Conservation (phyloP, 345 rosid genomes). For the thale cress (Arabidopsis thaliana) region TAIR10.1 NC_003070.9:3144001-3144500, state of each 20-base stretch:
- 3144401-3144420: constrained; percentile 6
- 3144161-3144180: constrained; percentile 26
- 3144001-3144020: constrained; percentile 28
- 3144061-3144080: constrained; percentile 42
- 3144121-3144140: constrained; percentile 38
- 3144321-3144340: constrained; percentile 37
- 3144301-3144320: constrained; percentile 33
- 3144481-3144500: constrained; percentile 58
- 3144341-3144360: constrained; percentile 30
- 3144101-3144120: constrained; percentile 24
- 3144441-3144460: constrained; percentile 31
- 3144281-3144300: constrained; percentile 30
- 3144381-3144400: background rate
- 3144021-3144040: constrained; percentile 33
- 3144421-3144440: constrained; percentile 6
- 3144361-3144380: constrained; percentile 30
- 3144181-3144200: constrained; percentile 37
- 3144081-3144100: constrained; percentile 21
- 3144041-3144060: constrained; percentile 15
- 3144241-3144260: constrained; percentile 2
- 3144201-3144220: constrained; percentile 38
- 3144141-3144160: constrained; percentile 20
- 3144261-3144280: constrained; percentile 28
- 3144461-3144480: constrained; percentile 33
- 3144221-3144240: constrained; percentile 42